These are phyloP conservation scores for Trichophyton schoenleinii DNA, from an alignment of 2,329 filamentous ascomycete species.

Conservation along the genomic window DNA sequence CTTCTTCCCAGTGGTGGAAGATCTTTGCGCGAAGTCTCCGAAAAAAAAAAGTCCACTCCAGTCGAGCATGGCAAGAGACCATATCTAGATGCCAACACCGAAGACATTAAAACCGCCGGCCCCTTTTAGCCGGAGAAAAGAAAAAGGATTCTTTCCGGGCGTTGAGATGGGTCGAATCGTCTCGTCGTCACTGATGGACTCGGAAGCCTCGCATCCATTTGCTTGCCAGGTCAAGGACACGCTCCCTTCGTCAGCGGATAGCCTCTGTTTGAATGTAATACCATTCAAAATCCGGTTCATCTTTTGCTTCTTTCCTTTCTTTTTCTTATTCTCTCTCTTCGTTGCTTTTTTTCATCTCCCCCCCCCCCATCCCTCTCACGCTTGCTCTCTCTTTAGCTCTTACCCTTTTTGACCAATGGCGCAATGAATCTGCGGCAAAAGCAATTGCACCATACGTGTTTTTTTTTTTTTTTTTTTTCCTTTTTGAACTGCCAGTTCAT, in stretches of 20 bases:
- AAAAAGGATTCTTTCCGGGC: neutral
- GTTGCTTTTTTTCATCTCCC: neutral
- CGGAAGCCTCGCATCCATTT: neutral
- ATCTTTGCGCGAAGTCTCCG: neutral
- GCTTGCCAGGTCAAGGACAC: neutral
- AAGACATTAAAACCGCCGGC: too few species aligned
- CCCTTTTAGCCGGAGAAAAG: neutral
- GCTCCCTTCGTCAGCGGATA: neutral
- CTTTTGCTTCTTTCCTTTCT: neutral
- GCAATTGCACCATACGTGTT: neutral
- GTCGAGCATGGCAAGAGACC: neutral
- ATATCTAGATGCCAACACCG: neutral
- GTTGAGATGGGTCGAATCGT: neutral
- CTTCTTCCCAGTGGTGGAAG: neutral
- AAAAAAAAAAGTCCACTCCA: neutral
- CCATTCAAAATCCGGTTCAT: slow-evolving; percentile 2
- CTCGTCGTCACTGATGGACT: neutral
- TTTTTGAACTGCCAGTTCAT: neutral
- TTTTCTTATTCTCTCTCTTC: neutral
- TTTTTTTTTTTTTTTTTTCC: too few species aligned
- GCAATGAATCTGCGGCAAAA: neutral
- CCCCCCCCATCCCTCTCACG: neutral
- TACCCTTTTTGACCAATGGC: slow-evolving; percentile 1
- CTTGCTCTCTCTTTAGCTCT: neutral
- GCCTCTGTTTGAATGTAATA: slow-evolving; percentile 5